Percentiles rank a stretch among this genome's conserved stretches.
phyloP scores from a whole-genome alignment of 306 rosid genomes.

The Abrus precatorius region DNA sequence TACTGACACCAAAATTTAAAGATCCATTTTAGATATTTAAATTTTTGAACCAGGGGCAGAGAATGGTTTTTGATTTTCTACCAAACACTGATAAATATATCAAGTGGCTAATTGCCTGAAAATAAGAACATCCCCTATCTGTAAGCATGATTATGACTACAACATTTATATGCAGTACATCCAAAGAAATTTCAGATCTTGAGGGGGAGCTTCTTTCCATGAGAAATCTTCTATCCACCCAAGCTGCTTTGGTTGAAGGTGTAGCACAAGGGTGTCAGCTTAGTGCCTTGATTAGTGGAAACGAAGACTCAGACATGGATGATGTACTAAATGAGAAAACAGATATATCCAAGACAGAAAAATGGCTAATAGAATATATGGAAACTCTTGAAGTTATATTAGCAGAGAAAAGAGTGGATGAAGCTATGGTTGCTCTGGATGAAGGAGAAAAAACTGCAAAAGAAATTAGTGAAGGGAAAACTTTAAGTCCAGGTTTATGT shows the following conservation, averaged over 20 bases:
- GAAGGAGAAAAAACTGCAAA: conserved; percentile 65
- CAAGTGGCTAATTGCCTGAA: not conserved
- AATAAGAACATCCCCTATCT: conserved; percentile 1
- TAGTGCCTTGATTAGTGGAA: conserved; percentile 55
- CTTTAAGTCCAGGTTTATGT: conserved; percentile 55
- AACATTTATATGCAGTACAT: conserved; percentile 65
- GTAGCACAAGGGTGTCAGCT: conserved; percentile 76
- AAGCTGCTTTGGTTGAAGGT: conserved; percentile 83
- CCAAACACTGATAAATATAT: not conserved
- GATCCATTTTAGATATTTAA: conserved; percentile 2
- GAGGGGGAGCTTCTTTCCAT: conserved; percentile 90
- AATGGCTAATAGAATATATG: conserved; percentile 72
- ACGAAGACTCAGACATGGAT: conserved; percentile 61
- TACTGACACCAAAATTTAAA: not conserved
- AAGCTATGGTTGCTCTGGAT: conserved; percentile 74
- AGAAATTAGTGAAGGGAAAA: conserved; percentile 53
- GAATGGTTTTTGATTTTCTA: not conserved
- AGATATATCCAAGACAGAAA: conserved; percentile 64
- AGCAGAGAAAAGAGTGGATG: conserved; percentile 85
- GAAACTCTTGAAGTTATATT: conserved; percentile 82
- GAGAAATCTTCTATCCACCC: conserved; percentile 86
- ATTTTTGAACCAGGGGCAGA: not conserved
- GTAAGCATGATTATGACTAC: conserved; percentile 13
- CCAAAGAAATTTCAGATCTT: conserved; percentile 89
- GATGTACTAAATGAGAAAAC: conserved; percentile 51